Evolutionary conservation across 352 stramenopile species (phyloP).

Genomic region (Pythium brachiatum): DNA sequence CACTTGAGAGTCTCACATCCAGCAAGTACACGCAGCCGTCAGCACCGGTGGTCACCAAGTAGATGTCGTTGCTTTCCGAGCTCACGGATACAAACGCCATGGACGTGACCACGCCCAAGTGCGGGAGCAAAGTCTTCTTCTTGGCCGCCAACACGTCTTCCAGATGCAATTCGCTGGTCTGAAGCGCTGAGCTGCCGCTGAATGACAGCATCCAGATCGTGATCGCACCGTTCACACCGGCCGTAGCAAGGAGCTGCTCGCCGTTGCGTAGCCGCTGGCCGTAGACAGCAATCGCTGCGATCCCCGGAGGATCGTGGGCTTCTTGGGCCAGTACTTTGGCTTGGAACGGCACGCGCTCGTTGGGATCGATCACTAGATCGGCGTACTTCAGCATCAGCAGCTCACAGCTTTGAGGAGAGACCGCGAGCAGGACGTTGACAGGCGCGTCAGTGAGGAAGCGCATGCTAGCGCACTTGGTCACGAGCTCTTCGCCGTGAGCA

Average conservation of each 20-base stretch:
- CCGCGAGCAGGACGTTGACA: conserved; percentile 49
- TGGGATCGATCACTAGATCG: conserved; percentile 47
- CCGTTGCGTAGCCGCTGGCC: conserved; percentile 39
- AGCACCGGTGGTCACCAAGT: conserved; percentile 54
- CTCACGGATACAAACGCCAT: conserved; percentile 44
- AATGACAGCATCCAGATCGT: conserved; percentile 67
- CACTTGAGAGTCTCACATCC: conserved; percentile 47
- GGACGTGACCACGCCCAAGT: conserved; percentile 55
- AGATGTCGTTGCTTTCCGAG: conserved; percentile 27
- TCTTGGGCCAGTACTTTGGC: conserved; percentile 53
- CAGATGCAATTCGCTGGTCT: conserved; percentile 33
- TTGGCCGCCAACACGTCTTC: conserved; percentile 67
- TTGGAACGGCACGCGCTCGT: conserved; percentile 42
- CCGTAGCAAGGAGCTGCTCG: conserved; percentile 62
- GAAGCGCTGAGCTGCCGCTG: conserved; percentile 18
- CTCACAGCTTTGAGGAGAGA: conserved; percentile 33
- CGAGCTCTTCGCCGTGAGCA: conserved; percentile 42
- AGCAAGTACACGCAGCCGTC: conserved; percentile 70
- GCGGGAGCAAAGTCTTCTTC: conserved; percentile 60
- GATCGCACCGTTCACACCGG: conserved; percentile 55
- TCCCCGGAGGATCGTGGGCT: conserved; percentile 46
- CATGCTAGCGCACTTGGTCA: conserved; percentile 35
- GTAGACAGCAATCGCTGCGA: conserved; percentile 50
- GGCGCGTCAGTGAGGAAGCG: conserved; percentile 46
- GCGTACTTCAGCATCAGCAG: conserved; percentile 55